These are phyloP conservation scores for Sporobolomyces phaffii DNA, from an alignment of 768 basidiomycete species.

Conservation along the genomic window DNA sequence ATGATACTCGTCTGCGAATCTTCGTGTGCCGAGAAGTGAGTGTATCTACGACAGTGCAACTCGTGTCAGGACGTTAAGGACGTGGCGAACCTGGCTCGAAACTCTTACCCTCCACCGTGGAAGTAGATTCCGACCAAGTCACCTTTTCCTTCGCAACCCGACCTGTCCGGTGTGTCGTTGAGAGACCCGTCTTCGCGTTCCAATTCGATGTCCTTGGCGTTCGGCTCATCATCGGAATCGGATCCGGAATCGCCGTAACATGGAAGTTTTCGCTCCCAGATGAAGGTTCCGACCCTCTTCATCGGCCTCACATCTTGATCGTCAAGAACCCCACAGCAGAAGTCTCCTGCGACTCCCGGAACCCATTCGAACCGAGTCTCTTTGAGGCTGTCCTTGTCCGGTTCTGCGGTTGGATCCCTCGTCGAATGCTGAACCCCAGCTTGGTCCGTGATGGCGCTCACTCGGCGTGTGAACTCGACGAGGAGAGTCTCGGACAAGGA, in stretches of 20 bases:
- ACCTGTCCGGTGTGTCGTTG: slow-evolving; percentile 39
- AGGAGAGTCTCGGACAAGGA: slow-evolving; percentile 23
- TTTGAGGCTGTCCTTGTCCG: slow-evolving; percentile 12
- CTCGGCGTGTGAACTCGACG: slow-evolving; percentile 25
- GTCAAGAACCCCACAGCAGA: slow-evolving; percentile 8
- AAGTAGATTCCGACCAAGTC: slow-evolving; percentile 48
- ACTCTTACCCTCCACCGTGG: slow-evolving; percentile 44
- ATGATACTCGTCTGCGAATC: slow-evolving; percentile 38
- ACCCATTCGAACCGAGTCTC: slow-evolving; percentile 37
- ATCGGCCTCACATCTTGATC: slow-evolving; percentile 18
- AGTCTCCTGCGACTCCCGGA: slow-evolving; percentile 10
- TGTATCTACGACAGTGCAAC: slow-evolving; percentile 1
- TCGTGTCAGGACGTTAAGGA: too few species aligned
- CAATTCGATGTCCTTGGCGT: slow-evolving; percentile 9
- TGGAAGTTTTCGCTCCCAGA: slow-evolving; percentile 22
- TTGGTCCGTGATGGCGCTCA: slow-evolving; percentile 30
- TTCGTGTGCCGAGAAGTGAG: slow-evolving; percentile 27
- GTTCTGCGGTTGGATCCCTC: slow-evolving; percentile 24
- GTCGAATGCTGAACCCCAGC: slow-evolving; percentile 33
- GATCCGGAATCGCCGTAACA: not conserved
- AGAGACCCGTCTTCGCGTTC: not conserved
- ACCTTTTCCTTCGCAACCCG: slow-evolving; percentile 39
- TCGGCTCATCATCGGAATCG: slow-evolving; percentile 4
- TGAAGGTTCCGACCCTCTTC: slow-evolving; percentile 29
- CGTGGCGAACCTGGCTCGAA: too few species aligned